Evolutionary conservation across 1,284 basidiomycete species (phyloP), one percentile per base, ranked within the genome.

Genomic region (Papiliotrema nemorosa): DNA sequence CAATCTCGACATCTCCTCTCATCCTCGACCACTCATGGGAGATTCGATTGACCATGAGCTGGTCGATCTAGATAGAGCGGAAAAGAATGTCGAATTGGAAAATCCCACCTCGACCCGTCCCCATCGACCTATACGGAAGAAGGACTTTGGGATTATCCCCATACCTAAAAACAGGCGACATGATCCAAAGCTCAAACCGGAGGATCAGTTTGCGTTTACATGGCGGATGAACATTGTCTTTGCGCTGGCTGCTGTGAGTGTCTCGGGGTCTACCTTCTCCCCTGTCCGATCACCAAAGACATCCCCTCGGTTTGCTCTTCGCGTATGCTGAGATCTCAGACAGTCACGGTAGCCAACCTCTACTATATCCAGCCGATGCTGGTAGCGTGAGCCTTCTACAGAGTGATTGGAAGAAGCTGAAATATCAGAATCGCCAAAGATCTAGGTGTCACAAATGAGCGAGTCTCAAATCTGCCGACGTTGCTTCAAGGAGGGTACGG

Each of bases 351-450:
- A 48, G 45, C 81, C 18, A 87, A 87, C 55, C 63, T 87, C 44
- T 87, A 86, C 62, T 87, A 87, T 57, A 83, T 82, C 52, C 86
- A 68, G 68, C 85, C 86, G 0, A 69, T 87, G 52, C 71, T 87
- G 14, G 84, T 86, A 80, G 67, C 47, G 64, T 65, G 39, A 57
- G 33, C 37, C 9, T 14, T 5, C 31, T 41, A 35, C 42, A n/a
- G n/a, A n/a, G n/a, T n/a, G 50, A 4, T 37, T 53, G 29, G 26
- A n/a, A n/a, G 29, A 7, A 31, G 46, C 31, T 46, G 14, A 27
- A 24, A 3, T n/a, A 26, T 22, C 33, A 63, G 59, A 12, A 60
- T 70, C 42, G 66, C 66, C 12, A 41, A 53, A 20, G 55, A 80
- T 3, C 85, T 86, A 55, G 59, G 73, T 40, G 83, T 84, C 3